Base-by-base conservation (phyloP, 768 basidiomycete species). In the Boletellus sp. region DNA sequence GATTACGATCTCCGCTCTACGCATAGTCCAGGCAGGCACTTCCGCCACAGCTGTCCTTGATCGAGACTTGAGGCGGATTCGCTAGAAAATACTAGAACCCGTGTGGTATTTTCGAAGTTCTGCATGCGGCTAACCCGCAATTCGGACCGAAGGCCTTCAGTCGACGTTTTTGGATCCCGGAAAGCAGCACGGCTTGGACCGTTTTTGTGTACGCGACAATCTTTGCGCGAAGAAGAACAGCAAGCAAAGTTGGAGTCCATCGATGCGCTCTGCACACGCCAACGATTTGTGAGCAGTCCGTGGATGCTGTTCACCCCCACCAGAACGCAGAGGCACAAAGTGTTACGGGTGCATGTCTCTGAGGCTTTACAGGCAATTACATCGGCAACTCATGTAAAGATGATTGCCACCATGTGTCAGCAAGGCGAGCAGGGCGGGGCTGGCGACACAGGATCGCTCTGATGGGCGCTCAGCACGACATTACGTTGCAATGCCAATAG, bases 401-500 rank as follows among this genome's bases (percentile, higher is more conserved):
- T 33, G 48, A 42, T 43, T 34, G 15, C 22, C 7, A 19, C 33
- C 42, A 44, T 51, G 57, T 56, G 57, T 32, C 48, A 47, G 39
- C 45, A 38, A 24, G 45, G 48, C 60, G 60, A 47, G 39, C 45
- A 38, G 31, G 45, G 48, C 60, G 60, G 60, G 47, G 6, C 54
- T 61, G 51, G 28, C 35, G 49, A 37, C 39, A 51, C 35, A 49
- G 45, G 47, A 43, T 42, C 42, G 33, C 19, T 9, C 12, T 45
- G 49, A 60, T 58, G 55, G 36, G 55, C 52, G 51, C 54, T 39
- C 48, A 38, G 36, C 7, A 16, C 32, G 37, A 35, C 34, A 45
- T 51, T 54, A 48, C 49, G 49, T 56, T 10, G 50, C 32, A 15
- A 19, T 45, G 26, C 19, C 42, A 33, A 44, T 37, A 42, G 28